Base-by-base conservation (phyloP, 2,329 filamentous ascomycete genomes). In the Trichoderma atrobrunneum region DNA sequence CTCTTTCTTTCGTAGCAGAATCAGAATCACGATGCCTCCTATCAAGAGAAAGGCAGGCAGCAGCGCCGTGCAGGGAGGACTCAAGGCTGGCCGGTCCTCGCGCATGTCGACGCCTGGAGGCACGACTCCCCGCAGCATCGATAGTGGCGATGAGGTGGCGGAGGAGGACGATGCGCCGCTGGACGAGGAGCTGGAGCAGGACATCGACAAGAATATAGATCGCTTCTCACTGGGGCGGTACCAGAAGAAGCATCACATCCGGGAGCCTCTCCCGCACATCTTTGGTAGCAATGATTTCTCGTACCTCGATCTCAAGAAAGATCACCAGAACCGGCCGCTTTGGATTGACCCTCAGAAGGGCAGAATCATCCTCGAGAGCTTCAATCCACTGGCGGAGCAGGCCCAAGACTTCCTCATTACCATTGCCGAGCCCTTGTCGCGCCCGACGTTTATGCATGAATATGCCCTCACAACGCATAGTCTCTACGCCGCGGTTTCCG, bases 321-420 rank as follows among this genome's bases (percentile, higher is more conserved):
- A 98, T 81, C 94, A 97, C 83, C 89, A 91, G 74, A 94, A 95
- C 78, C 91, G 96, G 18, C 96, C 96, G 18, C 87, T 98, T 73
- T 98, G 94, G 93, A 96, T 99, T 76, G 94, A 98, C 80, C 93
- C 94, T 3, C 86, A 91, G 61, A 93, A 92, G 79, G 94, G 93
- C 43, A 91, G 92, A 74, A 96, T 98, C 79, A 96, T 97, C 34
- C 86, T 98, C 57, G 95, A 99, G 85, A 97, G 94, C 77, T 98
- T 98, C 84, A 95, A 93, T 67, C 93, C 95, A 3, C 86, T 96
- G 71, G 94, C 95, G 72, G 88, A 92, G 72, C 92, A 95, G 78
- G 95, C 94, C 0, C 94, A 97, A 79, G 94, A 97, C 80, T 97
- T 99, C 80, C 86, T 99, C 72, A 97, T 97, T 77, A 97, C 96